Evolutionary conservation across 805 yeast species (phyloP), one percentile per base, ranked within the genome.

Genomic region (Candida dajiaensis): DNA sequence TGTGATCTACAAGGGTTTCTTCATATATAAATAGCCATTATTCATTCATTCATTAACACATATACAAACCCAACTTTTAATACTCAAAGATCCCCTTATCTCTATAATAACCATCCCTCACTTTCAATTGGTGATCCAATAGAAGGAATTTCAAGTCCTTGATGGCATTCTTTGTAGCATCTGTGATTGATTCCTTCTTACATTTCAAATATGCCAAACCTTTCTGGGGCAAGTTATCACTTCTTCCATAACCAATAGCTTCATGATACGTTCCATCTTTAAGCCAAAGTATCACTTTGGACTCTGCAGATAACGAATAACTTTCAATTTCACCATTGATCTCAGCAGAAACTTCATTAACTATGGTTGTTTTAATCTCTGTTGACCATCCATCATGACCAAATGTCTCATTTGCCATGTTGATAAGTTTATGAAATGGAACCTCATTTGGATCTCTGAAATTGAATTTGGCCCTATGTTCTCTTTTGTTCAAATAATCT

Each of bases 241-340:
- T 76, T 43, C 74, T 77, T 6, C 95, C 96, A 51, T 78, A 76
- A 0, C 97, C 97, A 20, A 77, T 72, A 49, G 84, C 85, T 57
- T 85, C 94, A 46, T 83, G 89, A 58, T 70, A 85, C 0, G 96
- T 81, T 1, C 97, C 97, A 60, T 87, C 95, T 55, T 77, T 78
- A 36, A 90, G 69, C 0, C 85, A 78, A 2, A 90, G 79, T 22
- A 92, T 70, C 3, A 89, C 85, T 9, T 61, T 60, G 2, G 73
- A 71, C 51, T 69, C 68, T 1, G 68, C 61, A 6, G 57, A 52
- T 3, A 68, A 60, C 2, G 64, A 55, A 45, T 56, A 55, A 15
- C 51, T 46, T 12, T 47, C 36, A 12, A 48, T 49, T 26, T 50
- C 54, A 13, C 11, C 52, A 41, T 1, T 18, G 13, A 47, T 48